Evolutionary conservation across 2,329 filamentous ascomycete species (phyloP), one percentile per base, ranked within the genome.

Genomic region (Talaromyces amestolkiae): DNA sequence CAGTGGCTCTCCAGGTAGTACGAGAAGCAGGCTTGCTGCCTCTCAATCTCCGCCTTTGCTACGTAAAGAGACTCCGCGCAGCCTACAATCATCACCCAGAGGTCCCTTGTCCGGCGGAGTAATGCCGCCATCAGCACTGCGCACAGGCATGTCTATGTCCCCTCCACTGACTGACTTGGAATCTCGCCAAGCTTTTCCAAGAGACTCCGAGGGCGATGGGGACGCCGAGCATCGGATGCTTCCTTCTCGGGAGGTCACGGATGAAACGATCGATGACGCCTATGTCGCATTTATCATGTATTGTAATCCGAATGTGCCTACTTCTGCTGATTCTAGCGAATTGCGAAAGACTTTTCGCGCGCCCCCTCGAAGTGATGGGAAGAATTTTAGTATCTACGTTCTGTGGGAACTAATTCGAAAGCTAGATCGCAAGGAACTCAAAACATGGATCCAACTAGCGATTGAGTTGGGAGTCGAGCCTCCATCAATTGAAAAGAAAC

Each of bases 371-470:
- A 96, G 92, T 74, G 93, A 94, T 71, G 91, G 91, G 67, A 96
- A 96, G 77, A 88, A 84, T 66, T 97, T 97, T 75, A 91, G 87
- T 72, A 91, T 91, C 0, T 96, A 87, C 76, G 82, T 82, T 8
- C 81, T 97, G 22, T 96, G 89, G 75, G 85, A 91, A 72, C 84
- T 97, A 61, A 92, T 97, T 73, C 84, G 86, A 68, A 89, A 89
- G 76, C 86, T 96, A 61, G 91, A 96, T 69, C 81, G 82, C 24
- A 93, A 91, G 73, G 91, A 96, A 73, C 88, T 97, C 76, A 95
- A 93, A 78, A 97, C 93, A 0, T 97, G 93, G 93, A 91, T 91
- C 47, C 91, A 97, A 75, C 76, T 97, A 70, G 93, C 92, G 0
- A 86, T 93, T 62, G 90, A 90, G 72, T 82, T 97, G n/a, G 93